phyloP scores from a whole-genome alignment of 129 eudicot genomes.

The Escallonia herrerae region DNA sequence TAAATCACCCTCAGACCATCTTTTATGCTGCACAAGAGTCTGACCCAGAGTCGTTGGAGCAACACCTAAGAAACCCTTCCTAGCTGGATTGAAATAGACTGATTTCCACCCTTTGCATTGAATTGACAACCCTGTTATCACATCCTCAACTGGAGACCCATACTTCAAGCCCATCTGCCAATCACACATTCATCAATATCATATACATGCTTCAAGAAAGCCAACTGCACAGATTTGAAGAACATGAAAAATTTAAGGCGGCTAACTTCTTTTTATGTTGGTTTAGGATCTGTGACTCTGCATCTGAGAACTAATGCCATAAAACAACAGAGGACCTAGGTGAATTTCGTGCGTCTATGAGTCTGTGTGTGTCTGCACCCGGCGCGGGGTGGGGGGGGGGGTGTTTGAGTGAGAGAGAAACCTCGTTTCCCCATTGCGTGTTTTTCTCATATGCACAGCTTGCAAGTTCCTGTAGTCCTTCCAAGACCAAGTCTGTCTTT shows the following conservation, averaged over 20 bases:
- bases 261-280: too few species aligned
- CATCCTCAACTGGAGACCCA: conserved; percentile 83
- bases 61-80: conserved; percentile 64
- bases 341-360: too few species aligned
- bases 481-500: conserved; percentile 12
- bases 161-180: conserved; percentile 78
- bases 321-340: too few species aligned
- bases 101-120: conserved; percentile 90
- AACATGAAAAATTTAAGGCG: too few species aligned
- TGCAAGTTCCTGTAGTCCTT: conserved; percentile 36
- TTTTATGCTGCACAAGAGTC: conserved; percentile 66
- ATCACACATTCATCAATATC: not conserved
- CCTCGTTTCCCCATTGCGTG: conserved; percentile 90
- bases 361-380: too few species aligned
- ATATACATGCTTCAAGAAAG: too few species aligned
- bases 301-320: too few species aligned
- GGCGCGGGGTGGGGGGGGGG: too few species aligned
- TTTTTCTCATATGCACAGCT: conserved; percentile 58
- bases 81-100: conserved; percentile 48
- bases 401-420: not conserved
- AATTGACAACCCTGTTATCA: conserved; percentile 79
- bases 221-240: too few species aligned
- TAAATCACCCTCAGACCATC: conserved; percentile 93
- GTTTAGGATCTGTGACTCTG: too few species aligned
- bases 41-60: conserved; percentile 63